Evolutionary conservation across 139 green algal genomes (phyloP).

Genomic region (Picochlorum costavermella): DNA sequence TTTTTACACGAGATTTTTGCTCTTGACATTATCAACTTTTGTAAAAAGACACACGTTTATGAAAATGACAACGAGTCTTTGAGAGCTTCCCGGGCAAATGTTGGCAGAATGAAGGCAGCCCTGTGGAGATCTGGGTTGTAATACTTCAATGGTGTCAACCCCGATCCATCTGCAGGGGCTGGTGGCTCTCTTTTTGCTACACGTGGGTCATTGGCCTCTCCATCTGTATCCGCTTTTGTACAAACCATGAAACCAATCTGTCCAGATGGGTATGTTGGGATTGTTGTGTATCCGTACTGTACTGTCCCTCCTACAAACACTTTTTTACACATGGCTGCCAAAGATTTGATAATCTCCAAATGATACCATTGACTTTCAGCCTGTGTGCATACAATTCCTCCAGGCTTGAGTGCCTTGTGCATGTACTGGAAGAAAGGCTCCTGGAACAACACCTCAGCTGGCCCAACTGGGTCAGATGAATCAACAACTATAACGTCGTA

Average conservation of each 20-base stretch:
- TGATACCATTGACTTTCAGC: constrained; percentile 58
- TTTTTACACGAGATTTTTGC: not conserved
- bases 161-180: constrained; percentile 4
- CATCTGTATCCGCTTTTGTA: constrained; percentile 53
- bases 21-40: constrained; percentile 5
- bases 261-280: constrained; percentile 93
- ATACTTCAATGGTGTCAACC: constrained; percentile 52
- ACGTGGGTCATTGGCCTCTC: constrained; percentile 33
- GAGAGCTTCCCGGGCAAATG: constrained; percentile 75
- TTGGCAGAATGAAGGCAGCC: constrained; percentile 84
- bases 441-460: constrained; percentile 87
- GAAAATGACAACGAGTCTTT: constrained; percentile 28
- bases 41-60: constrained; percentile 8
- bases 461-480: constrained; percentile 91
- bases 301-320: constrained; percentile 68
- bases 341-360: constrained; percentile 86
- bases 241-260: constrained; percentile 98
- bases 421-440: constrained; percentile 92
- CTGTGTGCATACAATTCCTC: constrained; percentile 91
- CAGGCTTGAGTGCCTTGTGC: constrained; percentile 79
- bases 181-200: constrained; percentile 37
- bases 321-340: constrained; percentile 76
- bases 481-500: constrained; percentile 99
- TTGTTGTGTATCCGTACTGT: constrained; percentile 90
- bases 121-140: constrained; percentile 81